These are phyloP conservation scores for Trametes coccinea DNA, from an alignment of 768 basidiomycete species.

Conservation along the genomic window DNA sequence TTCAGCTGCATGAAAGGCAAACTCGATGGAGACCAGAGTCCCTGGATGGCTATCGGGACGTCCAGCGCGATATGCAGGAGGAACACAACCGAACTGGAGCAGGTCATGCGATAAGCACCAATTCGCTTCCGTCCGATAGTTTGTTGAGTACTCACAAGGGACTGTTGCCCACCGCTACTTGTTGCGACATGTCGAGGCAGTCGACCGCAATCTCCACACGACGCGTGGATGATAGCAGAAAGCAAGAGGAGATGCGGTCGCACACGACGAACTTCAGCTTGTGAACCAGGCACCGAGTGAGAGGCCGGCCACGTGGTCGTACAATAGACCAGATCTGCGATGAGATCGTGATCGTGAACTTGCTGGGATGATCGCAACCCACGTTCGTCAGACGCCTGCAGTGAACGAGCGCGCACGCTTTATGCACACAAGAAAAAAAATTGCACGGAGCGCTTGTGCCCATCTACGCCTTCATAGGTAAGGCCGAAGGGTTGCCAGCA, in stretches of 20 bases:
- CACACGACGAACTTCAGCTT: not conserved
- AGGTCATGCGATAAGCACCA: not conserved
- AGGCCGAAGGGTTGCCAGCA: too few species aligned
- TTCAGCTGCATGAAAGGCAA: conserved; percentile 80
- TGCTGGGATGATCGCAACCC: not conserved
- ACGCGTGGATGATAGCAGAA: not conserved
- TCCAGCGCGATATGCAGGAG: conserved; percentile 80
- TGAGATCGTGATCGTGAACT: conserved; percentile 17
- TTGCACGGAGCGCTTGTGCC: not conserved
- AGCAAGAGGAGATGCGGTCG: not conserved
- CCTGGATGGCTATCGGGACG: conserved; percentile 75
- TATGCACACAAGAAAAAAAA: not conserved
- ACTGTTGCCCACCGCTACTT: conserved; percentile 6
- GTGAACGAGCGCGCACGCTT: not conserved
- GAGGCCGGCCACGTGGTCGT: conserved; percentile 16
- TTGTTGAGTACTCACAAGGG: conserved; percentile 22
- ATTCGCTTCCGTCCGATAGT: too few species aligned
- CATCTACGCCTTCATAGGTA: too few species aligned
- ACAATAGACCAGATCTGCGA: conserved; percentile 10
- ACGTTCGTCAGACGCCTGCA: not conserved
- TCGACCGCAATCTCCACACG: not conserved
- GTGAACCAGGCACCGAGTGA: conserved; percentile 11
- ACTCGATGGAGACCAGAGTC: conserved; percentile 58
- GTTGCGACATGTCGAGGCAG: conserved; percentile 20
- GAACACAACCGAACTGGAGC: conserved; percentile 62